Percentiles rank a stretch among this genome's conserved stretches.
Evolutionary conservation across 169 alveolate genomes (phyloP).

Genomic region (Plasmodium gonderi): DNA sequence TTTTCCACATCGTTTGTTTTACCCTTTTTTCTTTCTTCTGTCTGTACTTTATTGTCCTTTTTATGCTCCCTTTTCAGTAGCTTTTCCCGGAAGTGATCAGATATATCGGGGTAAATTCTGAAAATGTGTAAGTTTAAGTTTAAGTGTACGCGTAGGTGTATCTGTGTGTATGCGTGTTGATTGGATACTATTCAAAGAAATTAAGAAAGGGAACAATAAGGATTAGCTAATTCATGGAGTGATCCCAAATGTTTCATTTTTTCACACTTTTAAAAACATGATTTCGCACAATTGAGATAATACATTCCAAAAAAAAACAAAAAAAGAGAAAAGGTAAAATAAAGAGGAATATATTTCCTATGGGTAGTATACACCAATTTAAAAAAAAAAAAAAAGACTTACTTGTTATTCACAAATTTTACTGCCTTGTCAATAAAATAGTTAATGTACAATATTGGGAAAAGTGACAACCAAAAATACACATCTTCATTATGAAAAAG

Average conservation of each 20-base stretch:
- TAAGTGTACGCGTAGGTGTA: too few species aligned
- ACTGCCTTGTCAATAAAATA: slow-evolving; percentile 30
- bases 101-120: slow-evolving; percentile 54
- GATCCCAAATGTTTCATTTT: too few species aligned
- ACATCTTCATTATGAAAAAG: slow-evolving; percentile 19
- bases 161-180: too few species aligned
- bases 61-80: background rate
- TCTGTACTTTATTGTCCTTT: background rate
- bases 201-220: too few species aligned
- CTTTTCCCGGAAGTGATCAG: slow-evolving; percentile 7
- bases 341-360: background rate
- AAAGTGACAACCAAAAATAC: slow-evolving; percentile 64
- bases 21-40: background rate
- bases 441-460: slow-evolving; percentile 50
- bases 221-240: too few species aligned
- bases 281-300: too few species aligned
- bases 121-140: too few species aligned
- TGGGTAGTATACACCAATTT: background rate
- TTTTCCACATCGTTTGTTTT: background rate
- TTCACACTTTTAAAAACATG: too few species aligned
- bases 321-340: background rate
- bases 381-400: background rate
- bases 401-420: slow-evolving; percentile 41
- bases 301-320: too few species aligned
- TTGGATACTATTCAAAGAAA: too few species aligned